phyloP scores from a whole-genome alignment of 257 asterid species.

The Marsdenia floribunda region DNA sequence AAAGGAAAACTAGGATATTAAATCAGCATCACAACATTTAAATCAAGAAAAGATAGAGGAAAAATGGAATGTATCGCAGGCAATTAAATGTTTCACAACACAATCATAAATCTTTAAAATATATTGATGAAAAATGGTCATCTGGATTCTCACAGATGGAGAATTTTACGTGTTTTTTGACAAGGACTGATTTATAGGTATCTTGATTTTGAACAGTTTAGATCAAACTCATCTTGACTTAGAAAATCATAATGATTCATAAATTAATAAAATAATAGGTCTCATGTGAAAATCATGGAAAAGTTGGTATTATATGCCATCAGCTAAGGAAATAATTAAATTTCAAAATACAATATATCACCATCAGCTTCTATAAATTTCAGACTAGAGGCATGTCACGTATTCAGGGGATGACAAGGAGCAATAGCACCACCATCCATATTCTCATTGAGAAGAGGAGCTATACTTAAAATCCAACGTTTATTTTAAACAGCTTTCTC shows the following conservation, averaged over 20 bases:
- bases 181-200: not conserved
- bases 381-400: not conserved
- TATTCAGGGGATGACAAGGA: not conserved
- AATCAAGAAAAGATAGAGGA: not conserved
- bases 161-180: not conserved
- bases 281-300: not conserved
- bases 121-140: not conserved
- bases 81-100: not conserved
- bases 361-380: not conserved
- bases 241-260: not conserved
- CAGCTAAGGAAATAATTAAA: not conserved
- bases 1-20: not conserved
- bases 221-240: not conserved
- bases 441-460: not conserved
- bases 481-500: not conserved
- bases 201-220: not conserved
- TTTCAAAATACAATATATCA: not conserved
- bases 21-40: not conserved
- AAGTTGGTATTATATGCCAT: not conserved
- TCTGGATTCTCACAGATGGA: not conserved
- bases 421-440: not conserved
- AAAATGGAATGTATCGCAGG: not conserved
- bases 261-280: not conserved
- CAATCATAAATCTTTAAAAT: not conserved
- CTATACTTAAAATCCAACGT: not conserved